phyloP scores from a whole-genome alignment of 768 basidiomycete species.

The Candolleomyces efflorescens region DNA sequence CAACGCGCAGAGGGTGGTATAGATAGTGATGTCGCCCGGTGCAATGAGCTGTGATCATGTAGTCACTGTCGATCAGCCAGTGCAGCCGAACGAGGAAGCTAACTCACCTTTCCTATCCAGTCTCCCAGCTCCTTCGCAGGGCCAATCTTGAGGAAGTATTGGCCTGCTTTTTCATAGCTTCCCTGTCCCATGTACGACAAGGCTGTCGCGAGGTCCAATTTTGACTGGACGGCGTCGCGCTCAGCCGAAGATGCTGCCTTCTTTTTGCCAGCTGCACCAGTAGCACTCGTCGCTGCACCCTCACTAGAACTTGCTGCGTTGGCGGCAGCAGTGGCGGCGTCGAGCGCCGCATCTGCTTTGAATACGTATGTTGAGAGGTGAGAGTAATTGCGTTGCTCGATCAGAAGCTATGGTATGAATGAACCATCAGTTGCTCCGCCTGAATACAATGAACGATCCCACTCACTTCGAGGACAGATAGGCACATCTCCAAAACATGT shows the following conservation, averaged over 20 bases:
- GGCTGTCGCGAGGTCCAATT: conserved; percentile 78
- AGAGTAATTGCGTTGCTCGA: conserved; percentile 83
- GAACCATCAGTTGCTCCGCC: not conserved
- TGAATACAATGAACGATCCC: not conserved
- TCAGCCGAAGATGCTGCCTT: conserved; percentile 47
- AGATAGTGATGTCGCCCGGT: conserved; percentile 81
- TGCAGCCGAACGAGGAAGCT: not conserved
- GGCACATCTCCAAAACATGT: conserved; percentile 92
- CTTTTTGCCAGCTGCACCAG: conserved; percentile 18
- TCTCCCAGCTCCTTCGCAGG: conserved; percentile 63
- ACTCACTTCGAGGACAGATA: conserved; percentile 72
- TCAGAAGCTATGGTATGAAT: conserved; percentile 53
- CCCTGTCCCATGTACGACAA: conserved; percentile 69
- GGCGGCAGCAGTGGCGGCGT: conserved; percentile 38
- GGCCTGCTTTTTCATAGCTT: conserved; percentile 79
- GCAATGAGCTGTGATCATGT: conserved; percentile 54
- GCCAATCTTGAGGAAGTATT: conserved; percentile 65
- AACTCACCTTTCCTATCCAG: conserved; percentile 70
- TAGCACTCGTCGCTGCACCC: conserved; percentile 14
- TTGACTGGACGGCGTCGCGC: conserved; percentile 66
- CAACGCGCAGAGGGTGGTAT: conserved; percentile 80
- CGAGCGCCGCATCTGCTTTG: conserved; percentile 92
- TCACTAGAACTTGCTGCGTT: conserved; percentile 12
- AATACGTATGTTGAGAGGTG: conserved; percentile 90
- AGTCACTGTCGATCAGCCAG: too few species aligned